These are phyloP conservation scores for Triticum monococcum DNA, from an alignment of 176 grass and related monocot species.

Conservation along the genomic window DNA sequence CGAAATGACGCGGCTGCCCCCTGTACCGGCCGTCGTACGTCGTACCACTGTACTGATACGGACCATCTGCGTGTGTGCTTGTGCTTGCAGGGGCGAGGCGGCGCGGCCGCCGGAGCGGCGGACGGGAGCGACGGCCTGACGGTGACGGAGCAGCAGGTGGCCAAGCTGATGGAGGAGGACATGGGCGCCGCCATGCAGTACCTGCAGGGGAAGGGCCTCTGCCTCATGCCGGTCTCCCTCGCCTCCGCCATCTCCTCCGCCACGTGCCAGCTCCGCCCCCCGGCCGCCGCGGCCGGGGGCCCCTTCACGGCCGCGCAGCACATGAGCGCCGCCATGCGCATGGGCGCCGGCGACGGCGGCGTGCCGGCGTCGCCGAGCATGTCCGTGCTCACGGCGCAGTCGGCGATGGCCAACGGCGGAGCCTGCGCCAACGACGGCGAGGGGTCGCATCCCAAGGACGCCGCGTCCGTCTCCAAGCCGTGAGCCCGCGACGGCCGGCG, in stretches of 20 bases:
- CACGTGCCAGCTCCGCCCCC: conserved; percentile 51
- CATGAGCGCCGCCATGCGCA: conserved; percentile 29
- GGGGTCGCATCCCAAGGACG: conserved; percentile 38
- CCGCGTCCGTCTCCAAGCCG: conserved; percentile 45
- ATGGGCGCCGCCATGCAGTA: conserved; percentile 99
- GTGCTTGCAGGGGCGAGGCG: conserved; percentile 37
- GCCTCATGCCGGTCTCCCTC: conserved; percentile 97
- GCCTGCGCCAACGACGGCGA: conserved; percentile 22
- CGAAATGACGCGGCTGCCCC: conserved; percentile 45
- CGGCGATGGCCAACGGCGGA: conserved; percentile 43
- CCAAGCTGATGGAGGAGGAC: conserved; percentile 97
- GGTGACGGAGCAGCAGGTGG: conserved; percentile 96
- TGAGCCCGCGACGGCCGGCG: conserved; percentile 5
- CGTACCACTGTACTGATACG: not conserved
- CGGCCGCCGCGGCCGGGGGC: not conserved
- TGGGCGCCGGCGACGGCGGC: conserved; percentile 7
- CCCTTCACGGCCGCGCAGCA: conserved; percentile 20
- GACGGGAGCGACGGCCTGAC: conserved; percentile 58
- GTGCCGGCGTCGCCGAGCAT: conserved; percentile 51
- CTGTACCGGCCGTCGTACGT: not conserved
- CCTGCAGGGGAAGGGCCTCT: conserved; percentile 96
- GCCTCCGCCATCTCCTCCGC: conserved; percentile 90
- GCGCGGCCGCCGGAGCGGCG: conserved; percentile 4
- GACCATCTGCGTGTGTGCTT: not conserved
- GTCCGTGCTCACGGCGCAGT: conserved; percentile 53